These are phyloP conservation scores for Hygrophoropsis aurantiaca DNA, from an alignment of 768 basidiomycete genomes.

Conservation along the genomic window DNA sequence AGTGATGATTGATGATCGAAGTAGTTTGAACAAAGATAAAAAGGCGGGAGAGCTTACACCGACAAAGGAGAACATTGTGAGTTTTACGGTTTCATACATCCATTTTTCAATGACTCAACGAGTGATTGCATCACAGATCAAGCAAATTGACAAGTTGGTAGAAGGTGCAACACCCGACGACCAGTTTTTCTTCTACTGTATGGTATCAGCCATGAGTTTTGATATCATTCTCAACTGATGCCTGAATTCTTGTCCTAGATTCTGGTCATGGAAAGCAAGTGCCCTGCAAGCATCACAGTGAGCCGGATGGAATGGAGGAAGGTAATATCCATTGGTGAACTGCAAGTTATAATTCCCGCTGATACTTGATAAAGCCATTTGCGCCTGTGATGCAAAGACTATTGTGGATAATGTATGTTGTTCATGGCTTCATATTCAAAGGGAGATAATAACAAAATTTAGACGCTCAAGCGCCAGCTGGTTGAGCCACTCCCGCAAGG, in stretches of 20 bases:
- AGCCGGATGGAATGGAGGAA: slow-evolving; percentile 55
- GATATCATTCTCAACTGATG: background rate
- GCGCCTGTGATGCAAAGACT: slow-evolving; percentile 7
- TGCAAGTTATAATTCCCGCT: background rate
- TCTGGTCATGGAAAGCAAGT: slow-evolving; percentile 53
- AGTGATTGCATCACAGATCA: slow-evolving; percentile 31
- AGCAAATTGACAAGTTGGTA: slow-evolving; percentile 44
- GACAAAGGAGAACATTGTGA: slow-evolving; percentile 45
- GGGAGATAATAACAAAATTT: background rate
- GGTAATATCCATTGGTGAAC: slow-evolving; percentile 30
- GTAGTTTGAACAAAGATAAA: slow-evolving; percentile 15
- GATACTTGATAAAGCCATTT: slow-evolving; percentile 8
- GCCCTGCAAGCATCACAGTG: slow-evolving; percentile 41
- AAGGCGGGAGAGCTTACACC: slow-evolving; percentile 30
- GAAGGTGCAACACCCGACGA: slow-evolving; percentile 45
- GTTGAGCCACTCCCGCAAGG: slow-evolving; percentile 23
- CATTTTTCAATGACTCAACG: background rate
- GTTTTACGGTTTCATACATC: slow-evolving; percentile 6
- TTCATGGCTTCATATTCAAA: slow-evolving; percentile 10
- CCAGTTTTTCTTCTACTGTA: slow-evolving; percentile 59
- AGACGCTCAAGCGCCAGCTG: slow-evolving; percentile 24
- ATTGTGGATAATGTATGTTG: slow-evolving; percentile 24
- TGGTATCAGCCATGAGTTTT: slow-evolving; percentile 9
- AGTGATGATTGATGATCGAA: slow-evolving; percentile 40
- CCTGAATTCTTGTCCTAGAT: slow-evolving; percentile 27